Evolutionary conservation across 1,284 basidiomycete species (phyloP), one percentile per base, ranked within the genome.

Genomic region (Puccinia polysora): DNA sequence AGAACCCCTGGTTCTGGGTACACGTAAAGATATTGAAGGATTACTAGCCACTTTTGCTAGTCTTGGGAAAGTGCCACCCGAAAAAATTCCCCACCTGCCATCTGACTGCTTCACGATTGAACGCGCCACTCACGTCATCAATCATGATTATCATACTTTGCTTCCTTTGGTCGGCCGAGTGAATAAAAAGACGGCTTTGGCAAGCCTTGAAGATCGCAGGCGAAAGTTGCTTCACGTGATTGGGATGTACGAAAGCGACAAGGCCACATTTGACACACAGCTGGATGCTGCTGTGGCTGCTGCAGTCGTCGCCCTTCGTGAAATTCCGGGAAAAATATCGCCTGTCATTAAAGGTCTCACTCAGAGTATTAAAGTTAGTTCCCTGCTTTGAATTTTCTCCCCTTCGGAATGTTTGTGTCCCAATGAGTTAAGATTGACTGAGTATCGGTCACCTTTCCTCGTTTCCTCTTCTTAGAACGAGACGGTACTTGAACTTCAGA

Each of bases 301-400:
- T 2, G 92, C 95, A 0, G 89, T 95, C 75, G 89, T 99, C 20
- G 88, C 90, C 3, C 86, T 95, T 74, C 84, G 85, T 77, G 86
- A 86, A 43, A 87, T 90, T 43, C 93, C 94, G 0, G 86, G 91
- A 75, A 98, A 97, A 82, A 88, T 99, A 74, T 97, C 92, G 75
- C 95, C 90, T 0, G 87, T 99, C 55, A 93, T 99, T 65, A 92
- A 96, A 80, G 92, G 91, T 45, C 87, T 98, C 75, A 98, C 97
- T 89, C 96, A 95, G 75, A 91, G 92, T 43, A 89, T 98, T 82
- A 98, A 97, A 85, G 91, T 89, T 23, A 38, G 70, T 40, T 32
- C 0, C 62, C 65, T 83, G 73, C 43, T 47, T 34, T 14, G 0
- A 1, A 12, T 25, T n/a, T 8, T 7, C 15, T 50, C 36, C 2